phyloP scores from a whole-genome alignment of 345 rosid genomes.

The Salix purpurea region DNA sequence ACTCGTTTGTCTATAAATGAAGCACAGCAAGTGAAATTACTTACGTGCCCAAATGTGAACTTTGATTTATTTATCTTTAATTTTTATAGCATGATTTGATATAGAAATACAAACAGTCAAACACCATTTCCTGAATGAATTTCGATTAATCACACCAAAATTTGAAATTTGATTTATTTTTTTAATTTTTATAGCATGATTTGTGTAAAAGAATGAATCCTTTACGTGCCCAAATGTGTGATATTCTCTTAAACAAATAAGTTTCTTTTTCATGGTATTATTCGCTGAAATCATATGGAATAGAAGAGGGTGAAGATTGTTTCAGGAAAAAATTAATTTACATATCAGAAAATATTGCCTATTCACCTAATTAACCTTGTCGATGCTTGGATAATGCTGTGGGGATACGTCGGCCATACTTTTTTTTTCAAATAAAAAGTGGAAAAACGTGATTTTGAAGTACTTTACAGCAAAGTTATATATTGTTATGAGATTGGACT shows the following conservation, averaged over 20 bases:
- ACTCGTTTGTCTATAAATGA: not conserved
- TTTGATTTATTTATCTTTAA: too few species aligned
- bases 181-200: not conserved
- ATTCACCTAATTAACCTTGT: constrained; percentile 27
- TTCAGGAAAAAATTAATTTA: not conserved
- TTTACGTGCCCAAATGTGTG: too few species aligned
- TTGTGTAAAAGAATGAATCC: too few species aligned
- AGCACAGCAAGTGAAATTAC: not conserved
- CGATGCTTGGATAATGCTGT: constrained; percentile 34
- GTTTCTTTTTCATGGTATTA: too few species aligned
- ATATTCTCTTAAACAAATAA: too few species aligned
- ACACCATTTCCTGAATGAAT: not conserved
- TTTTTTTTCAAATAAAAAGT: not conserved
- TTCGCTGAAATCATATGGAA: too few species aligned
- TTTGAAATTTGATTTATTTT: not conserved
- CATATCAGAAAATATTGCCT: constrained; percentile 26
- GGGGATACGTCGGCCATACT: constrained; percentile 1
- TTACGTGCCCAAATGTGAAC: too few species aligned
- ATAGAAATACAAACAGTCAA: too few species aligned
- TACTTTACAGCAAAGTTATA: constrained; percentile 18
- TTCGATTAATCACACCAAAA: not conserved
- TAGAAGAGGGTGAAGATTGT: too few species aligned
- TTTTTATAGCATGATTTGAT: too few species aligned
- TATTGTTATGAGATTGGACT: too few species aligned
- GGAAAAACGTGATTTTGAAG: constrained; percentile 25